phyloP scores from a whole-genome alignment of 164 flowering plant genomes.

The Aristolochia fimbriata region DNA sequence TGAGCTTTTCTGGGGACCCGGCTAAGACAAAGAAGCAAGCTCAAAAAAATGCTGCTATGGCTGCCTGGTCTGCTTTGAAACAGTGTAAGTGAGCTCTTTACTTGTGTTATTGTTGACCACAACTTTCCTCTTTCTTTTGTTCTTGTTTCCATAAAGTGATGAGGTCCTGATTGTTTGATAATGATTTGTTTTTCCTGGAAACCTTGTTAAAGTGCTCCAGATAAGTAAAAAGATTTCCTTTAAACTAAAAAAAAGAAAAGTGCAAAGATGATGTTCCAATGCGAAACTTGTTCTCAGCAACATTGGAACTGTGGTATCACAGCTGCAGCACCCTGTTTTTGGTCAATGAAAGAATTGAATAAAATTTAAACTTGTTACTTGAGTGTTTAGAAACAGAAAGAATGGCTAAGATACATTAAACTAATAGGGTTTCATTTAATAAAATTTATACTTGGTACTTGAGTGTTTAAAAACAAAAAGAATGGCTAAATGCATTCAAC shows the following conservation, averaged over 20 bases:
- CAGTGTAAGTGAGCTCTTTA: slow-evolving; percentile 19
- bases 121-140: neutral
- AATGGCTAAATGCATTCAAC: neutral
- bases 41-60: slow-evolving; percentile 84
- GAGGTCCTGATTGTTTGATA: slow-evolving; percentile 2
- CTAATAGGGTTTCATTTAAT: too few species aligned
- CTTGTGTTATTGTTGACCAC: neutral
- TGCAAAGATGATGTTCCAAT: neutral
- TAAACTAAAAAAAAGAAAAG: too few species aligned
- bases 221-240: slow-evolving; percentile 10
- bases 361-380: too few species aligned
- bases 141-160: neutral
- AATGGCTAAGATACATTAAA: too few species aligned
- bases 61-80: slow-evolving; percentile 74
- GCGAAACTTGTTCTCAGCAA: too few species aligned
- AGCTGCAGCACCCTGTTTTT: too few species aligned
- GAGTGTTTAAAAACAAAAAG: too few species aligned
- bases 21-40: slow-evolving; percentile 89
- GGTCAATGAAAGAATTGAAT: too few species aligned
- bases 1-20: slow-evolving; percentile 57
- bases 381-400: too few species aligned
- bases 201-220: slow-evolving; percentile 15
- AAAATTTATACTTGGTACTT: too few species aligned
- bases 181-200: slow-evolving; percentile 27
- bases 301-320: too few species aligned